Base-by-base conservation (phyloP, 495 filamentous ascomycete species). In the Tricharina praecox region DNA sequence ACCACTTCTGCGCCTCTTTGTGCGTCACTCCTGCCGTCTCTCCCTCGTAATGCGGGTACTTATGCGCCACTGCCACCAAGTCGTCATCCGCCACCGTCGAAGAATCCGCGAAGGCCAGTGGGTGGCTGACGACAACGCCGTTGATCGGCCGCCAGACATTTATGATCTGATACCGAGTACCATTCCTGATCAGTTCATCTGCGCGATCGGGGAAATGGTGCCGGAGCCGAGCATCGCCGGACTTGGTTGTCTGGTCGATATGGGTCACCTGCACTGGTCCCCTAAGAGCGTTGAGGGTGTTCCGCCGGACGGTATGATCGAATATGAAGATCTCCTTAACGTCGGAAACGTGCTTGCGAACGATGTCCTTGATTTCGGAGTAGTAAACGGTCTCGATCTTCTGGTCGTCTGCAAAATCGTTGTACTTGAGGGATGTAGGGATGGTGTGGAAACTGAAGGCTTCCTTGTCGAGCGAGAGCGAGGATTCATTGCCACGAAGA, bases 81-180 rank as follows among this genome's bases (percentile, higher is more conserved):
- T 87, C 83, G 3, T 66, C 67, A 44, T 79, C 71, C 0, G 62
- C 53, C 0, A 86, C 68, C 0, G 73, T 70, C 0, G 68, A 49
- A 24, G 73, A 75, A 24, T 75, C 73, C 0, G 81, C 83, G 52
- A 85, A 78, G 0, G 72, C 85, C 1, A 93, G 65, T 20, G 85
- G 85, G 35, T 64, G 69, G 0, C 74, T 67, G 52, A 78, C 74
- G 0, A 94, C 75, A 0, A 81, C 75, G n/a, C 70, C 70, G 54
- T 79, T 82, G 9, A 93, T 63, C 0, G 85, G 79, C 0, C 83
- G 70, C 85, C 85, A 94, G 9, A 94, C 79, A 57, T 93, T 94
- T 53, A 94, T 70, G 52, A 94, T 83, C 0, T 85, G 71, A 0
- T 70, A 72, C 10, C 66, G 47, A 0, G 82, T 66, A 0, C 85